Evolutionary conservation across 148 eudicot genomes (phyloP), one percentile per base, ranked within the genome.

Genomic region (Spergularia marina): DNA sequence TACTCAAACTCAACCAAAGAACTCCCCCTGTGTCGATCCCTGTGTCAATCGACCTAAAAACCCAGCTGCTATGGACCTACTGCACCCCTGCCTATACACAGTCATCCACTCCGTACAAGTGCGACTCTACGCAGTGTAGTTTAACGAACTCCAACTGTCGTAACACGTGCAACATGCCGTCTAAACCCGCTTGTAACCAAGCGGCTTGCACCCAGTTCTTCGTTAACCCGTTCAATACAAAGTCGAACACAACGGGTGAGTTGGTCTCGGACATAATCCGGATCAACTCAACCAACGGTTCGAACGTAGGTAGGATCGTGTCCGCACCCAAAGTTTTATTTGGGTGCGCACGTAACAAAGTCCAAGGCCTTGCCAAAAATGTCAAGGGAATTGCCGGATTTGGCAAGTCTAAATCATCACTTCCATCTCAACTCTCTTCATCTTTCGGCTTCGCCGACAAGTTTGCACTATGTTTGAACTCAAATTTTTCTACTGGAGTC

Each of bases 331-430:
- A 74, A 1, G 67, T 80, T 4, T 73, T 70, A 78, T 83, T 86
- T 59, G 81, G 72, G 6, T 87, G 87, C 14, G 81, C 77, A 8
- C 34, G 82, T 5, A 61, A 55, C 2, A 21, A 11, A 3, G 41
- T 80, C 18, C 49, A 78, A n/a, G 83, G 85, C 11, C 85, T 86
- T 1, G 82, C 88, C 2, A 72, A 70, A 10, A 77, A 77, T 4
- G 84, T 71, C 6, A 62, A 56, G 39, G 94, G 94, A n/a, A 77
- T 88, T 66, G 87, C 84, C 0, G 91, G 86, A 5, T 73, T 86
- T 0, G 91, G 94, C 15, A 72, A 76, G 68, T 58, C 86, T 12
- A 52, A 16, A 21, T 20, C 71, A 11, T 78, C 91, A 0, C 54
- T 90, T 23, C 85, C 87, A 3, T 53, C 77, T 8, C 94, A 86